Evolutionary conservation across 2,329 filamentous ascomycete genomes (phyloP).

Genomic region (Trichocomaceae sp.): DNA sequence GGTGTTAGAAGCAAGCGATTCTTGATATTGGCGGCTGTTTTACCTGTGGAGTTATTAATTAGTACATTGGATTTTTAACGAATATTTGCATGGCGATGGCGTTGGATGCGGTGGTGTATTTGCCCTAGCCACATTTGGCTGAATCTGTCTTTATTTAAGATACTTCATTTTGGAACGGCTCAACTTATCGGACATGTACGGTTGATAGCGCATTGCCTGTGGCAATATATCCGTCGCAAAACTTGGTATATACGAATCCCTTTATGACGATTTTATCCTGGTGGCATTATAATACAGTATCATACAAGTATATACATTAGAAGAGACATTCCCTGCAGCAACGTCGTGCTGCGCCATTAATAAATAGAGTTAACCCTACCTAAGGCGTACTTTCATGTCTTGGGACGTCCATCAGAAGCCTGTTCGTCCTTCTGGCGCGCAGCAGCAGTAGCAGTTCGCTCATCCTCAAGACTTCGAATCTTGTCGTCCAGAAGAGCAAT

Average conservation of each 20-base stretch:
- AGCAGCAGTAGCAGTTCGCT: slow-evolving; percentile 14
- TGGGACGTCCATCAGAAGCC: not conserved
- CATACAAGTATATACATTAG: not conserved
- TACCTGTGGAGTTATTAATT: not conserved
- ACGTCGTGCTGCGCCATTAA: no score
- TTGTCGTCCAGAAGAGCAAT: slow-evolving; percentile 73
- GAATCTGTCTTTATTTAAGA: not conserved
- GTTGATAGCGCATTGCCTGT: not conserved
- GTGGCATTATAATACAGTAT: not conserved
- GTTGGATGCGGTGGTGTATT: not conserved
- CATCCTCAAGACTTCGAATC: slow-evolving; percentile 49
- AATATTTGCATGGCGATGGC: slow-evolving; percentile 11
- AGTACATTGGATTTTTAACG: slow-evolving; percentile 3
- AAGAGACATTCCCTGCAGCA: not conserved
- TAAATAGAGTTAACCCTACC: no score
- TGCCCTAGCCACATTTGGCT: not conserved
- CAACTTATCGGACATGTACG: not conserved
- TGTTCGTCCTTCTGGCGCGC: not conserved
- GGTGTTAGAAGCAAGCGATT: not conserved
- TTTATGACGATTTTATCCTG: not conserved
- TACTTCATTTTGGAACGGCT: not conserved
- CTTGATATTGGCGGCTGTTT: not conserved
- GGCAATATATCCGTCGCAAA: not conserved
- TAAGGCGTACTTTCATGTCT: not conserved
- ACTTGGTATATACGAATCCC: not conserved